Evolutionary conservation across 345 rosid species (phyloP), one percentile per base, ranked within the genome.

Genomic region (Brassica rapa): DNA sequence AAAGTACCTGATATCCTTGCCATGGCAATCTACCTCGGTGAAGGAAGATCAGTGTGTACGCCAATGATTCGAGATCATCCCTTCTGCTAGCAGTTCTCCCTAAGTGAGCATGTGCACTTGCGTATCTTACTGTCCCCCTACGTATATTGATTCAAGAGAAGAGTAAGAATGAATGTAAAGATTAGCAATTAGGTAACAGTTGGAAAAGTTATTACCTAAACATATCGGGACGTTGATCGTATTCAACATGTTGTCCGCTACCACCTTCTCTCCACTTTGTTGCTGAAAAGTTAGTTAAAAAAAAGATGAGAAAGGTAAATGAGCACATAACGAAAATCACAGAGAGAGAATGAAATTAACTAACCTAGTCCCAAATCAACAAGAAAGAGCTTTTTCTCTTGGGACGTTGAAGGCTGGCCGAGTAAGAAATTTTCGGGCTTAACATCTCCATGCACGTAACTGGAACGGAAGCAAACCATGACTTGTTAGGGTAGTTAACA

Each of bases 171-270:
- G n/a, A 62, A 72, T 51, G 56, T 33, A 30, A 12, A 60, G n/a
- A 60, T 14, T 6, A 29, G 8, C 29, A 61, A 67, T 35, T 8
- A 32, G 32, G 23, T 33, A 65, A 21, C 49, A 8, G 29, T 39
- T 39, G 72, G 78, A 35, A n/a, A 33, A 83, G 10, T 29, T 33
- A 68, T 66, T 70, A 86, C 99, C 99, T 93, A 83, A 95, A 95
- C 89, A 95, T 89, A 85, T 95, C 99, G 65, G 99, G 99, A 77
- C 94, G 96, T 73, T 95, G 99, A 82, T 95, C 99, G 86, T 95
- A 95, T 23, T 90, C 97, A 72, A 93, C 96, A 85, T 95, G 99
- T 67, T 70, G 82, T 61, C 98, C 97, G 24, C 83, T 88, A 33
- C 89, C 51, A 43, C 51, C 79, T 81, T 95, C 96, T 81, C 80